These are phyloP conservation scores for Fonsecaea monophora DNA, from an alignment of 2,329 filamentous ascomycete genomes.

Conservation along the genomic window DNA sequence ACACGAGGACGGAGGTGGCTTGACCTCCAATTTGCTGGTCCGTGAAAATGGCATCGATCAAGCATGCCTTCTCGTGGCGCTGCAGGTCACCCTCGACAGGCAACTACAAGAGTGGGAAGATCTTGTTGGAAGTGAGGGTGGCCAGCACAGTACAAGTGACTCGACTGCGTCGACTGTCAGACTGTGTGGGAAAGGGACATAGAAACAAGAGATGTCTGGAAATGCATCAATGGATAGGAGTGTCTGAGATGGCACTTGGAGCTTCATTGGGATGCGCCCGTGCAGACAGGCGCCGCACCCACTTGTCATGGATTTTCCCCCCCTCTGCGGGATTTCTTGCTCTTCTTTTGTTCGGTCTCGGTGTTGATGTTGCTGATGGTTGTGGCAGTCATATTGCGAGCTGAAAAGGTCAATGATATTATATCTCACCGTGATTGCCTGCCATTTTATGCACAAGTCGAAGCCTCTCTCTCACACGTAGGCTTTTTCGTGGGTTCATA, in stretches of 20 bases:
- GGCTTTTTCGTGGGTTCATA: background rate
- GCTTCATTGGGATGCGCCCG: background rate
- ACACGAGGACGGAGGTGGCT: background rate
- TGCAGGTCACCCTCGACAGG: background rate
- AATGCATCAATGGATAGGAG: background rate
- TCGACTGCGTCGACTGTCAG: background rate
- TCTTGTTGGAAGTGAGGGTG: background rate
- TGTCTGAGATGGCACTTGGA: background rate
- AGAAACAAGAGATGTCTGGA: constrained; percentile 4
- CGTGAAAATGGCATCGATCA: background rate
- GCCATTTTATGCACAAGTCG: background rate
- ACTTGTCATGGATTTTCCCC: background rate
- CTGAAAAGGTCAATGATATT: background rate
- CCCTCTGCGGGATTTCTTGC: background rate
- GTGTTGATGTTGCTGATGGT: background rate
- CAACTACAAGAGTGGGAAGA: background rate
- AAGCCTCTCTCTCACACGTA: background rate
- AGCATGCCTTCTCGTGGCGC: background rate
- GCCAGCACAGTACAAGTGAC: background rate
- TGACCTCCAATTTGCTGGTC: background rate
- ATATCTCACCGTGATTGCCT: background rate
- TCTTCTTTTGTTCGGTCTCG: background rate
- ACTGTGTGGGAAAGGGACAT: background rate
- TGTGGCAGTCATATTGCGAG: constrained; percentile 1
- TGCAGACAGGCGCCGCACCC: background rate